phyloP scores from a whole-genome alignment of 257 asterid species.

The Jacaranda mimosifolia region DNA sequence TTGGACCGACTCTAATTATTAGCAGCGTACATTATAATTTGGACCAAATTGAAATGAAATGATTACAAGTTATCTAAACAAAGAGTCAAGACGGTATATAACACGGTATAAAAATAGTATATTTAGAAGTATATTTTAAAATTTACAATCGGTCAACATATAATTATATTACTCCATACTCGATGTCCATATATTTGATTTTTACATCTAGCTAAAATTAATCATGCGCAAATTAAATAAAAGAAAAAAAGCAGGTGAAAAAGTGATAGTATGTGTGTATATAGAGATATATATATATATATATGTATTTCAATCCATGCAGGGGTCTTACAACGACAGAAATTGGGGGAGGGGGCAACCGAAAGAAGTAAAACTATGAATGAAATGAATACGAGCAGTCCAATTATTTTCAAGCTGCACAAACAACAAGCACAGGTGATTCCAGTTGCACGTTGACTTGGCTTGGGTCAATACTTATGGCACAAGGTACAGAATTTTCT shows the following conservation, averaged over 20 bases:
- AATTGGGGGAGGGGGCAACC: background rate
- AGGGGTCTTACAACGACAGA: background rate
- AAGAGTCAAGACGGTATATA: too few species aligned
- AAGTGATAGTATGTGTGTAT: background rate
- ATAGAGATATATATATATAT: background rate
- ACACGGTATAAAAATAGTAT: too few species aligned
- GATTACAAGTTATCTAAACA: too few species aligned
- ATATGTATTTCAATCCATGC: background rate
- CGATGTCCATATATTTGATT: too few species aligned
- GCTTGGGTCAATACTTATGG: slow-evolving; percentile 39
- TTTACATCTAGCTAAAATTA: too few species aligned
- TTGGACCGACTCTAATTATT: too few species aligned
- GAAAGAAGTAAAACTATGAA: background rate
- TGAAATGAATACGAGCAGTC: background rate
- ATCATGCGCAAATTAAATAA: too few species aligned
- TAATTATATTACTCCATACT: too few species aligned
- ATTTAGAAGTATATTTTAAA: too few species aligned
- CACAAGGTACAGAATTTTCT: slow-evolving; percentile 28
- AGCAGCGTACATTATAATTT: too few species aligned
- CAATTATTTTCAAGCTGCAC: slow-evolving; percentile 41
- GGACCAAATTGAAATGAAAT: too few species aligned
- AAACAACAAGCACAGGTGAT: slow-evolving; percentile 49
- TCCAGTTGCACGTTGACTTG: slow-evolving; percentile 41
- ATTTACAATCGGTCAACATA: too few species aligned
- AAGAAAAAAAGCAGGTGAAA: background rate